Evolutionary conservation across 2,329 filamentous ascomycete genomes (phyloP), one percentile per base, ranked within the genome.

Genomic region (Cyanodermella asteris): DNA sequence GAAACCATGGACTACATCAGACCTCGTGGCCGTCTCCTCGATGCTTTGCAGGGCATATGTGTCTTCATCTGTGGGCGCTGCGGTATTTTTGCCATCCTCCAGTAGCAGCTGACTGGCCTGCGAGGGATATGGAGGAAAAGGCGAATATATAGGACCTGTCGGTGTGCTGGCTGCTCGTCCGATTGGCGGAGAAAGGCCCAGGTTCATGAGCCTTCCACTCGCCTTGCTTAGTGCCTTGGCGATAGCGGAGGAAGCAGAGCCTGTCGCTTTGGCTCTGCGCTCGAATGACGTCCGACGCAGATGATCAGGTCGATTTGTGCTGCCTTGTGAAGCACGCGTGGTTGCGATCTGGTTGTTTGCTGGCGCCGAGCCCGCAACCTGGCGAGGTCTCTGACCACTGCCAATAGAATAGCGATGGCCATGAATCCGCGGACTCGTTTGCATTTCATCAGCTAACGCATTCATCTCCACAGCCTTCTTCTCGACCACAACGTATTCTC

Each of bases 391-490:
- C 5, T 61, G 56, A 20, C 63, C 57, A 16, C 51, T 43, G 13
- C 47, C 42, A 13, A 46, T 44, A 18, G 56, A 47, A 34, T 60
- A 45, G 31, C 58, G 44, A 13, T 41, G 45, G 22, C 49, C 50
- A 35, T 64, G 60, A 13, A 70, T 50, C 24, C 69, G 69, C 23
- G 76, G 75, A 40, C 76, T 84, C 26, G 81, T 75, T 22, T 80
- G 82, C 42, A 97, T 57, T 49, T 94, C 84, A 47, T 97, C 87
- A 13, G 87, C 87, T 40, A 97, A 74, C 3, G 87, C 87, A 45
- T 97, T 94, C 25, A 97, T 84, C 46, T 94, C 84, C 7, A 97
- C 82, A 12, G 81, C 75, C 35, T 74, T 71, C 54, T 93, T 91
- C 52, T 97, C 87, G 8, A 97, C 78, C 14, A 94, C 61, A 12